Percentiles rank a stretch among this genome's conserved stretches.
These are phyloP conservation scores for Dionaea muscipula DNA, from an alignment of 179 eudicot species.

Conservation along the genomic window DNA sequence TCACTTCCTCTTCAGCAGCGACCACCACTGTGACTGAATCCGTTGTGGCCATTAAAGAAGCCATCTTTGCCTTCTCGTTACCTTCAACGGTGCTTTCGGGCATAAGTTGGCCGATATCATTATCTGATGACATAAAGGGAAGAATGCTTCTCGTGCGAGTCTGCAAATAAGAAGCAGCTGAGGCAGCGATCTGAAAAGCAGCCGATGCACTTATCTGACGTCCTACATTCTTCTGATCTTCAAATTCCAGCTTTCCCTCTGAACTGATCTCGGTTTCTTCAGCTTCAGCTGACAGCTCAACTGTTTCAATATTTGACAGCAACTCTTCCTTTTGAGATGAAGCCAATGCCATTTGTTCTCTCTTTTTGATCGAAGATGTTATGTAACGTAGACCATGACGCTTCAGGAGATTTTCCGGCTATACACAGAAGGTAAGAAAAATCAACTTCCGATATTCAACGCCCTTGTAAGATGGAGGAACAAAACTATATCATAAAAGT, in stretches of 20 bases:
- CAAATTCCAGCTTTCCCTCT: conserved; percentile 14
- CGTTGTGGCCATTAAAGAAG: conserved; percentile 78
- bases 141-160: conserved; percentile 46
- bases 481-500: no score
- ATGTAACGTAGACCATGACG: conserved; percentile 46
- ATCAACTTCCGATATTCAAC: not conserved
- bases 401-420: conserved; percentile 61
- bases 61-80: conserved; percentile 31
- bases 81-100: conserved; percentile 13
- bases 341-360: conserved; percentile 32
- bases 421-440: conserved; percentile 10
- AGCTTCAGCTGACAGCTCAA: conserved; percentile 17
- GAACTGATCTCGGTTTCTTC: conserved; percentile 11
- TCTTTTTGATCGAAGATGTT: conserved; percentile 76
- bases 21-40: conserved; percentile 88
- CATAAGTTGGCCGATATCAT: conserved; percentile 13
- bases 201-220: conserved; percentile 42
- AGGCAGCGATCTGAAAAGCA: conserved; percentile 69
- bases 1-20: conserved; percentile 92
- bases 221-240: conserved; percentile 20
- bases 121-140: conserved; percentile 35
- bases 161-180: conserved; percentile 80
- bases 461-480: not conserved
- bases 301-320: conserved; percentile 26
- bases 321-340: conserved; percentile 41